phyloP scores from a whole-genome alignment of 257 asterid species.

The Ocimum tenuiflorum region DNA sequence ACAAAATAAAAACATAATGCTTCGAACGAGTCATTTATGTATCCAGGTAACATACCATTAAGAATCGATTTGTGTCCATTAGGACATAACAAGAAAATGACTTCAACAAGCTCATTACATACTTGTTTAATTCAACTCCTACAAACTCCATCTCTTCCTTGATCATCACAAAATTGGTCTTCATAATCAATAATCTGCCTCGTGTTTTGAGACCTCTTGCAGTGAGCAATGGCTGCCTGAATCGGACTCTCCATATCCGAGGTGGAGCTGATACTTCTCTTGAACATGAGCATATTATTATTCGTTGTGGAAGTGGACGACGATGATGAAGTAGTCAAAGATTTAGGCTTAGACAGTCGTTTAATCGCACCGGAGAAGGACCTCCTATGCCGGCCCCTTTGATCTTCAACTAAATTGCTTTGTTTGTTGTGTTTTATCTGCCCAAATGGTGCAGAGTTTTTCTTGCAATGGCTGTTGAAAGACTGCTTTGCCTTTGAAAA shows the following conservation, averaged over 20 bases:
- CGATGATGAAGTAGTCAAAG: conserved; percentile 18
- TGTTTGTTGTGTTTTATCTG: conserved; percentile 40
- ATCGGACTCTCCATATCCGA: conserved; percentile 67
- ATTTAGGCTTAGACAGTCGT: conserved; percentile 37
- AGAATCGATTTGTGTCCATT: too few relatives aligned
- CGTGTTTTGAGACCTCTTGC: conserved; percentile 62
- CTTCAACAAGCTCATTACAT: background rate
- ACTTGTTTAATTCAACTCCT: conserved; percentile 22
- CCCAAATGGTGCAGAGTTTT: conserved; percentile 36
- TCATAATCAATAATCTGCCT: conserved; percentile 34
- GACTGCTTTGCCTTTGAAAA: conserved; percentile 22
- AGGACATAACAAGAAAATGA: too few relatives aligned
- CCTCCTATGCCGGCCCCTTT: conserved; percentile 41
- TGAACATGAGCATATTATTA: conserved; percentile 28
- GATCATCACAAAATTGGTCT: background rate
- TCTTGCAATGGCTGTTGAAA: conserved; percentile 9
- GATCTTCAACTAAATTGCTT: conserved; percentile 14
- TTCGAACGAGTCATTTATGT: background rate
- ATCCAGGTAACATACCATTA: background rate
- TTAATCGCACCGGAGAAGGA: conserved; percentile 77
- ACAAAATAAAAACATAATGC: too few relatives aligned
- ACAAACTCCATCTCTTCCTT: conserved; percentile 38
- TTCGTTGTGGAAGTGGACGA: conserved; percentile 31
- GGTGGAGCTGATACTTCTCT: conserved; percentile 38
- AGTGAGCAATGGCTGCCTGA: conserved; percentile 90